A percentile compares a stretch with the other conserved stretches of the same genome.
These are phyloP conservation scores for Daldinia decipiens DNA, from an alignment of 495 filamentous ascomycete species.

Conservation along the genomic window DNA sequence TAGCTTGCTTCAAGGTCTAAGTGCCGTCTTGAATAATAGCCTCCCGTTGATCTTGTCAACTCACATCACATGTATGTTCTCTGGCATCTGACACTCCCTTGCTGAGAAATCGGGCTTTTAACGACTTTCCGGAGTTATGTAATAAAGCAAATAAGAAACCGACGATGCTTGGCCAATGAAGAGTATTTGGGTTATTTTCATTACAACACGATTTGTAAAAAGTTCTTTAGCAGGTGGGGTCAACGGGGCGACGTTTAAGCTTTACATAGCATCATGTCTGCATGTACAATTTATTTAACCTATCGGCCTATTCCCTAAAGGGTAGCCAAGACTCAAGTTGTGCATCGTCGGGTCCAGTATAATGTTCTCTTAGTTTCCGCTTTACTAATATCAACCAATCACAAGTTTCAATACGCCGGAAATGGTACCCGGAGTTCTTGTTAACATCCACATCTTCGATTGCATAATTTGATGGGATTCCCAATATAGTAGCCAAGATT, in stretches of 20 bases:
- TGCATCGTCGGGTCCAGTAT: slow-evolving; percentile 37
- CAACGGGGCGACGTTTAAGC: slow-evolving; percentile 6
- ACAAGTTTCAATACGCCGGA: not conserved
- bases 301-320: slow-evolving; percentile 50
- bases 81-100: not conserved
- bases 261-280: not conserved
- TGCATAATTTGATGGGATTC: slow-evolving; percentile 29
- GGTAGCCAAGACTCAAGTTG: slow-evolving; percentile 48
- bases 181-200: slow-evolving; percentile 7
- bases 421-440: not conserved
- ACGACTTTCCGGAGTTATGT: not conserved
- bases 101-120: not conserved
- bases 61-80: not conserved
- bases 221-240: slow-evolving; percentile 18
- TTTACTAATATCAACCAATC: slow-evolving; percentile 13
- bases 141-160: not conserved
- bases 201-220: slow-evolving; percentile 31
- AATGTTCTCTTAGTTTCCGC: slow-evolving; percentile 6
- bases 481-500: slow-evolving; percentile 35
- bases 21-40: not conserved
- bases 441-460: slow-evolving; percentile 25
- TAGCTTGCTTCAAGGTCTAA: not conserved
- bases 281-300: slow-evolving; percentile 36
- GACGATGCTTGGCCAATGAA: slow-evolving; percentile 21
- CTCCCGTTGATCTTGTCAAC: slow-evolving; percentile 1